Evolutionary conservation across 2,329 filamentous ascomycete genomes (phyloP).

Genomic region (Cladophialophora immunda): DNA sequence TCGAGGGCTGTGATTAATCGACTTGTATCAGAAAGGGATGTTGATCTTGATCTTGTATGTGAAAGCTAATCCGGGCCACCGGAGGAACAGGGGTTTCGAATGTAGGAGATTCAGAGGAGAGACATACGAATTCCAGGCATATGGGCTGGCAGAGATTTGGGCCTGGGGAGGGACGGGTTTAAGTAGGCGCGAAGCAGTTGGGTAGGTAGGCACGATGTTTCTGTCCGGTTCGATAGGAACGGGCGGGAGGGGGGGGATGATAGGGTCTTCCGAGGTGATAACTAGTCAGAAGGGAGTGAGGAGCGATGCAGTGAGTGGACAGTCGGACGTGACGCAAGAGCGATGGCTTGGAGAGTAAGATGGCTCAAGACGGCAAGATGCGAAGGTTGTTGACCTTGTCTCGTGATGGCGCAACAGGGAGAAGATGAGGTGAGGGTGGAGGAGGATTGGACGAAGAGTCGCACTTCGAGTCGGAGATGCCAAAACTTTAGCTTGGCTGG

Average conservation of each 20-base stretch:
- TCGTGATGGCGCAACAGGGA: constrained; percentile 24
- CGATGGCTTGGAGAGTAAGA: constrained; percentile 28
- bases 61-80: constrained; percentile 10
- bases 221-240: constrained; percentile 27
- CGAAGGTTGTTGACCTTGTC: constrained; percentile 15
- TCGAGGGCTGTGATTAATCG: constrained; percentile 33
- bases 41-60: constrained; percentile 13
- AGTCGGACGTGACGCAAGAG: constrained; percentile 32
- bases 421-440: constrained; percentile 25
- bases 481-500: constrained; percentile 18
- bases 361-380: constrained; percentile 24
- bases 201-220: constrained; percentile 17
- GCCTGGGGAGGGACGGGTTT: constrained; percentile 27
- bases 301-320: constrained; percentile 17
- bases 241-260: constrained; percentile 23
- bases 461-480: constrained; percentile 8
- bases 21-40: constrained; percentile 26
- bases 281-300: constrained; percentile 1
- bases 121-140: constrained; percentile 41
- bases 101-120: constrained; percentile 22
- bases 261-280: constrained; percentile 15
- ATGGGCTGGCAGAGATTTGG: constrained; percentile 17
- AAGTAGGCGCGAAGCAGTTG: constrained; percentile 27
- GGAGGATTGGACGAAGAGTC: constrained; percentile 14
- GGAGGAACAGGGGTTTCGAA: constrained; percentile 6